Evolutionary conservation across 73 alveolate genomes (phyloP).

Genomic region (Stentor coeruleus): DNA sequence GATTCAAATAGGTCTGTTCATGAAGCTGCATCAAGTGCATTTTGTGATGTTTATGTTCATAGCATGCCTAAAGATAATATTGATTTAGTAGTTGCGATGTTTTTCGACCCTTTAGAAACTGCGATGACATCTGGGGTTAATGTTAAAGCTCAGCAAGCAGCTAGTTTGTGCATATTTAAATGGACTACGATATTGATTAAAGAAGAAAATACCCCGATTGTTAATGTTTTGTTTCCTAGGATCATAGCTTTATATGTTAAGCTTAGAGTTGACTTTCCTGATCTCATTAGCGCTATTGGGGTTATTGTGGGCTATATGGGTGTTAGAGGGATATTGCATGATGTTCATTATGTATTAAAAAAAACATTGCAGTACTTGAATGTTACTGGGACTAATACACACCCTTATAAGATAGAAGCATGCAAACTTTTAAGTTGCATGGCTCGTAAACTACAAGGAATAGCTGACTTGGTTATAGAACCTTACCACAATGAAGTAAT

Average conservation of each 20-base stretch:
- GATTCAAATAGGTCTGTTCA: conserved; percentile 11
- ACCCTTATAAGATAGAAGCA: conserved; percentile 13
- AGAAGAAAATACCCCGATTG: background rate
- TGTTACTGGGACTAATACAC: background rate
- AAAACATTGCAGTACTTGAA: background rate
- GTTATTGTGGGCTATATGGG: background rate
- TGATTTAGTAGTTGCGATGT: background rate
- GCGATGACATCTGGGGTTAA: conserved; percentile 18
- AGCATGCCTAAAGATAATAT: background rate
- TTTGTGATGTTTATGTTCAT: conserved; percentile 6
- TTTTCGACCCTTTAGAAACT: conserved; percentile 11
- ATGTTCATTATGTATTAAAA: background rate
- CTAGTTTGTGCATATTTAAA: background rate
- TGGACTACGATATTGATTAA: background rate
- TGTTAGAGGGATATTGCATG: background rate
- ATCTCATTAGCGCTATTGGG: conserved; percentile 8
- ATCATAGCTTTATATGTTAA: background rate
- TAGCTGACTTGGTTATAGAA: conserved; percentile 15
- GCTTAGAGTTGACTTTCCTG: conserved; percentile 19
- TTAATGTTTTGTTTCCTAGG: background rate
- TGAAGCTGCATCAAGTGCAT: conserved; percentile 12
- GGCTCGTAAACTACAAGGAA: background rate
- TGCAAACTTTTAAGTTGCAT: conserved; percentile 15
- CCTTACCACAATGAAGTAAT: conserved; percentile 15
- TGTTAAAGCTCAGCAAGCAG: conserved; percentile 19